Percentiles rank a stretch among this genome's conserved stretches.
These are phyloP conservation scores for Balakata baccata DNA, from an alignment of 345 rosid species.

Conservation along the genomic window DNA sequence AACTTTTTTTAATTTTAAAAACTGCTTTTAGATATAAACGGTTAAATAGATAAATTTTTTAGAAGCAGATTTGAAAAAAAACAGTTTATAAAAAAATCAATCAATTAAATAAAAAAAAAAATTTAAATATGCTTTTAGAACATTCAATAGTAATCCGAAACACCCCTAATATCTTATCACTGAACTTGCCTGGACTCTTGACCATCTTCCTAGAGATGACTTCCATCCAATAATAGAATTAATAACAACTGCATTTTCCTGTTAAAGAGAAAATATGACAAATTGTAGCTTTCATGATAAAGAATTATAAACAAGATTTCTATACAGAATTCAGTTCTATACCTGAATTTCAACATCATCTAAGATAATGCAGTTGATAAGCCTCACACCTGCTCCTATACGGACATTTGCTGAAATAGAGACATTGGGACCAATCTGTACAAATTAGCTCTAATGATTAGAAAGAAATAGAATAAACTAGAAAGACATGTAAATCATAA, in stretches of 20 bases:
- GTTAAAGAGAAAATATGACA: conserved; percentile 16
- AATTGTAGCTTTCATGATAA: neutral
- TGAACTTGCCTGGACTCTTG: conserved; percentile 78
- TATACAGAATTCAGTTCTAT: conserved; percentile 9
- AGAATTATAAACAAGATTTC: neutral
- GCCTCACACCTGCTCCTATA: conserved; percentile 91
- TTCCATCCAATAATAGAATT: conserved; percentile 79
- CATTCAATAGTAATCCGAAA: no score
- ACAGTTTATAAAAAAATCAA: no score
- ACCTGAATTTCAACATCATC: conserved; percentile 74
- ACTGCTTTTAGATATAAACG: no score
- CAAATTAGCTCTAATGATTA: neutral
- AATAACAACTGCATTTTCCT: conserved; percentile 78
- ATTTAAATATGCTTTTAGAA: no score
- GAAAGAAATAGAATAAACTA: neutral
- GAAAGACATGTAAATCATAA: neutral
- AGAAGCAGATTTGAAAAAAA: no score
- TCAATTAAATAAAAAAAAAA: no score
- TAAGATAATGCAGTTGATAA: conserved; percentile 67
- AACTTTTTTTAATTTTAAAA: no score
- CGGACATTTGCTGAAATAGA: conserved; percentile 90
- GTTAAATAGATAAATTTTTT: no score
- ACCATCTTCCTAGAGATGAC: conserved; percentile 77
- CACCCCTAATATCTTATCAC: neutral
- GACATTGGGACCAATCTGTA: conserved; percentile 93